These are phyloP conservation scores for Lasiodiplodia gonubiensis DNA, from an alignment of 2,329 filamentous ascomycete species.

Conservation along the genomic window DNA sequence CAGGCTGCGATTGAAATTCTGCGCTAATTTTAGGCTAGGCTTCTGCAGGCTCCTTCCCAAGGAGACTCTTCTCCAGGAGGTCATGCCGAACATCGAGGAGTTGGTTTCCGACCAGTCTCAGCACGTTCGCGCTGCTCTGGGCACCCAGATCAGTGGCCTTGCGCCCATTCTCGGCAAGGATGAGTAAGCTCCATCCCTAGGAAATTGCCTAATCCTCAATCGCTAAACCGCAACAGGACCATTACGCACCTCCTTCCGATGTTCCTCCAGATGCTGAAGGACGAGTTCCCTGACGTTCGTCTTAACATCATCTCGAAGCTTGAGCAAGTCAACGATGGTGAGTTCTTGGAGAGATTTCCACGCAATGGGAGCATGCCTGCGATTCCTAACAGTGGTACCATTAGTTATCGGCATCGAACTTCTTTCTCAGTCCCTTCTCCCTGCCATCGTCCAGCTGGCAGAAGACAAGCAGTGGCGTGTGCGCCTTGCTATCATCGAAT, in stretches of 20 bases:
- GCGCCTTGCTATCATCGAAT: slow-evolving; percentile 97
- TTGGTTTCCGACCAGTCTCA: slow-evolving; percentile 95
- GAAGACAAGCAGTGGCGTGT: slow-evolving; percentile 99
- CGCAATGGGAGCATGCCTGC: neutral
- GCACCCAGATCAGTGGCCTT: slow-evolving; percentile 94
- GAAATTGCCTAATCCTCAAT: neutral
- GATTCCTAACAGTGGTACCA: slow-evolving; percentile 28
- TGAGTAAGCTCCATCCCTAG: slow-evolving; percentile 69
- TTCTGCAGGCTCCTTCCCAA: slow-evolving; percentile 92
- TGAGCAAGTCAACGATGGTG: slow-evolving; percentile 95
- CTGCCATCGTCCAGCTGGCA: slow-evolving; percentile 94
- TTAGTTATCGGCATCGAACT: slow-evolving; percentile 96
- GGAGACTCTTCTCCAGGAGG: slow-evolving; percentile 86
- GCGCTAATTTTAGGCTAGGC: slow-evolving; percentile 58
- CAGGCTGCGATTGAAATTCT: slow-evolving; percentile 25
- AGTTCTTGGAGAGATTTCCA: slow-evolving; percentile 33
- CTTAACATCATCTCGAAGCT: slow-evolving; percentile 99
- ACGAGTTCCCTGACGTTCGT: slow-evolving; percentile 96
- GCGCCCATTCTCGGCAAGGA: slow-evolving; percentile 97
- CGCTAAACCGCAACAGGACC: slow-evolving; percentile 63
- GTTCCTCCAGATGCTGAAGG: slow-evolving; percentile 99
- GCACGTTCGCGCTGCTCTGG: slow-evolving; percentile 92
- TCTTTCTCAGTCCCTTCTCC: slow-evolving; percentile 92
- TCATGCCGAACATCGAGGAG: slow-evolving; percentile 96
- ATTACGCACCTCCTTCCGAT: slow-evolving; percentile 96